Conservation (phyloP, 768 basidiomycete species). For the Tricholoma terreum region DNA sequence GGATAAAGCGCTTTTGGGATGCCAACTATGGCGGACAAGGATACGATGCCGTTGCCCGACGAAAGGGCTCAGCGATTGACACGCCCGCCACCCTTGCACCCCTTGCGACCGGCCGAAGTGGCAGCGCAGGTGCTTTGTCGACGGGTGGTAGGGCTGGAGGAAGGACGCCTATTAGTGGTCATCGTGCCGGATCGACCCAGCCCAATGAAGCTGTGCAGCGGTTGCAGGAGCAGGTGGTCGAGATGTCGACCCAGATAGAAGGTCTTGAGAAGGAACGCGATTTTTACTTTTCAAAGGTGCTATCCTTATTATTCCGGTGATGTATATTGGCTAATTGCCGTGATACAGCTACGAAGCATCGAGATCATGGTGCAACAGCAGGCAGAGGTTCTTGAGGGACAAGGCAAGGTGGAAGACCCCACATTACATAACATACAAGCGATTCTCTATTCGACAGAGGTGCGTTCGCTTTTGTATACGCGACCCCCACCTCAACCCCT, state of each 20-base stretch:
- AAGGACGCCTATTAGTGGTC: constrained; percentile 69
- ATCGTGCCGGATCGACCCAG: constrained; percentile 62
- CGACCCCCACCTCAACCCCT: background rate
- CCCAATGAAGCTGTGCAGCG: constrained; percentile 64
- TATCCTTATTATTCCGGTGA: constrained; percentile 12
- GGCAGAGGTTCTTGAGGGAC: constrained; percentile 55
- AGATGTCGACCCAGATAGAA: constrained; percentile 79
- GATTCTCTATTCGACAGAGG: constrained; percentile 95
- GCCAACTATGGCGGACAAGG: constrained; percentile 81
- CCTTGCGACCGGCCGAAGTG: constrained; percentile 41
- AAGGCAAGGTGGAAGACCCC: constrained; percentile 50
- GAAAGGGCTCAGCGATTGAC: constrained; percentile 75
- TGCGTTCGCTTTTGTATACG: constrained; percentile 31
- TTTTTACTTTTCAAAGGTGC: constrained; percentile 97
- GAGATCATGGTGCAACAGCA: constrained; percentile 91
- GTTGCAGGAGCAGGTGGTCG: constrained; percentile 75
- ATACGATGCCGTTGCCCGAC: constrained; percentile 82
- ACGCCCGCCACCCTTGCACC: constrained; percentile 79
- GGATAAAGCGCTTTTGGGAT: constrained; percentile 97
- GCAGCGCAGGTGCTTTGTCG: constrained; percentile 23
- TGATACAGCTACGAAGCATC: constrained; percentile 81
- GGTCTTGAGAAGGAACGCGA: constrained; percentile 96
- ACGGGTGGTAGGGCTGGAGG: constrained; percentile 53
- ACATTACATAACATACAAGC: constrained; percentile 79
- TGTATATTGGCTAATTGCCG: background rate